These are phyloP conservation scores for Penstemon eatonii DNA, from an alignment of 257 asterid genomes.

Conservation along the genomic window DNA sequence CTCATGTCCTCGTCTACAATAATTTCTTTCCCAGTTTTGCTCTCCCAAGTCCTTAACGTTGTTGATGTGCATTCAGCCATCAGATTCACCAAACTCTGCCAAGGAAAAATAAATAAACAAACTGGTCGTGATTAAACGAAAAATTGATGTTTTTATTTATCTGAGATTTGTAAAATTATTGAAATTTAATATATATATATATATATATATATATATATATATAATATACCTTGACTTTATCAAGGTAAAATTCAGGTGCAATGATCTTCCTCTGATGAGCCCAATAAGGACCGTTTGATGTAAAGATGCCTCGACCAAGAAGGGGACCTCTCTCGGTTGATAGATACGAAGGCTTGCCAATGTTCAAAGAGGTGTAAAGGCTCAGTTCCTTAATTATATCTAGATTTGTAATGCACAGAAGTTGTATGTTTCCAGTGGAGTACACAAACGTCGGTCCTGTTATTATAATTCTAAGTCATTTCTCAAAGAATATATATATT, in stretches of 20 bases:
- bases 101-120: not conserved
- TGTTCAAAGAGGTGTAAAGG: conserved; percentile 45
- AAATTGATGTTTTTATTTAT: not conserved
- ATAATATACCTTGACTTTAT: conserved; percentile 59
- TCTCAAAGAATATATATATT: conserved; percentile 1
- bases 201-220: not conserved
- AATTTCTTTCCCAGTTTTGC: conserved; percentile 36
- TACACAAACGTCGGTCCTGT: conserved; percentile 60
- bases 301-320: conserved; percentile 67
- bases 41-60: conserved; percentile 60
- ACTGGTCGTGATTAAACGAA: not conserved
- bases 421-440: conserved; percentile 60
- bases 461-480: conserved; percentile 24
- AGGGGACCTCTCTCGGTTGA: conserved; percentile 68
- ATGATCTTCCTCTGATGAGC: conserved; percentile 62
- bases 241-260: conserved; percentile 69
- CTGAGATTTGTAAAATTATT: not conserved
- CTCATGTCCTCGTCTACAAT: conserved; percentile 58
- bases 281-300: conserved; percentile 71
- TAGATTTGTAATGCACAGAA: conserved; percentile 49
- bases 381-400: conserved; percentile 55
- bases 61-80: conserved; percentile 59
- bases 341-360: conserved; percentile 66
- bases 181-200: not conserved
- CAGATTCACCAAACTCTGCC: conserved; percentile 55